Percentiles rank a stretch among this genome's conserved stretches.
These are phyloP conservation scores for Saccharomyces kudriavzevii DNA, from an alignment of 805 yeast species.

Conservation along the genomic window DNA sequence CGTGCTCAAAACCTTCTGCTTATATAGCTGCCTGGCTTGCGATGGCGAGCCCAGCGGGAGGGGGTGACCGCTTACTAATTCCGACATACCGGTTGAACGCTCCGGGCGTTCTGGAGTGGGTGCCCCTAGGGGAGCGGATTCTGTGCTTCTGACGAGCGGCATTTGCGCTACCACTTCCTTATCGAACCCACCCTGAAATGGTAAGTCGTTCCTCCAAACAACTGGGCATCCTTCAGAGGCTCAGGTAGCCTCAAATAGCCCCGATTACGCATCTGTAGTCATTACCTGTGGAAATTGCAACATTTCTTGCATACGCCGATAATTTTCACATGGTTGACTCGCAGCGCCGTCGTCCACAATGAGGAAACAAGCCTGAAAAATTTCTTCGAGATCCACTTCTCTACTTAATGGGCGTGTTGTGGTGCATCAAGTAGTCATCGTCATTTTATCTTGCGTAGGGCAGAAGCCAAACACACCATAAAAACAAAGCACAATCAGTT, in stretches of 20 bases:
- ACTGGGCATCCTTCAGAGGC: not conserved
- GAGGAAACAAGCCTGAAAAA: not conserved
- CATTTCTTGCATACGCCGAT: not conserved
- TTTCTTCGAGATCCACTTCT: not conserved
- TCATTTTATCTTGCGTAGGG: not conserved
- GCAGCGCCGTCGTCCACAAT: not conserved
- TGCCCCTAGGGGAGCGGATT: not conserved
- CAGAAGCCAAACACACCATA: not conserved
- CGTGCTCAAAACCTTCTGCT: not conserved
- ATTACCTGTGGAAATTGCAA: not conserved
- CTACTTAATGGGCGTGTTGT: not conserved
- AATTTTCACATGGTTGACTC: not conserved
- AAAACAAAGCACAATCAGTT: not conserved
- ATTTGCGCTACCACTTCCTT: not conserved
- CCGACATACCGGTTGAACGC: not conserved
- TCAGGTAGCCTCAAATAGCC: not conserved
- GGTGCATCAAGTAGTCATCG: not conserved
- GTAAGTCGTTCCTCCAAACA: not conserved
- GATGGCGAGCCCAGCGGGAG: not conserved
- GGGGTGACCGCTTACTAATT: not conserved
- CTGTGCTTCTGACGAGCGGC: not conserved
- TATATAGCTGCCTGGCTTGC: not conserved
- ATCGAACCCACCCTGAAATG: not conserved
- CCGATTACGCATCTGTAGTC: not conserved
- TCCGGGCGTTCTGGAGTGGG: not conserved